A percentile compares a stretch with the other conserved stretches of the same genome.
These are phyloP conservation scores for Edaphochlamys debaryana DNA, from an alignment of 139 green algal genomes.

Conservation along the genomic window DNA sequence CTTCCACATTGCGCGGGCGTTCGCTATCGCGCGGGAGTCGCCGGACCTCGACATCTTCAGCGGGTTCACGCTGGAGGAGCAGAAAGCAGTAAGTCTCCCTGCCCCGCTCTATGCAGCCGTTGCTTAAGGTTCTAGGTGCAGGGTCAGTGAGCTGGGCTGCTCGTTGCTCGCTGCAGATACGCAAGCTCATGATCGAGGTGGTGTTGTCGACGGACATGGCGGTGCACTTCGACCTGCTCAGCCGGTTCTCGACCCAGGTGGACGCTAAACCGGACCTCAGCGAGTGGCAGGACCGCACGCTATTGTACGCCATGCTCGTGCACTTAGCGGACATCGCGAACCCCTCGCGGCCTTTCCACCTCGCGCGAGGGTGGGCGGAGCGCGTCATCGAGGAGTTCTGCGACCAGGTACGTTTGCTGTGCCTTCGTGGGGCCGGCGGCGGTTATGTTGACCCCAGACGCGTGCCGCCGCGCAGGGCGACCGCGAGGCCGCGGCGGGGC, in stretches of 20 bases:
- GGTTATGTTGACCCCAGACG: not conserved
- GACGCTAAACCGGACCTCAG: slow-evolving; percentile 50
- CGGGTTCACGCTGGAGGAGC: slow-evolving; percentile 58
- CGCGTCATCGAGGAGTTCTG: slow-evolving; percentile 73
- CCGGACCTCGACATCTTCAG: slow-evolving; percentile 57
- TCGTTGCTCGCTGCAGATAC: slow-evolving; percentile 41
- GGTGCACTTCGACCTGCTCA: slow-evolving; percentile 74
- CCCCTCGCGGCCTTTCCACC: slow-evolving; percentile 63
- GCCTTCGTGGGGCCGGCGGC: too few relatives aligned
- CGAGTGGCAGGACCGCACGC: slow-evolving; percentile 61
- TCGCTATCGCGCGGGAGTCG: slow-evolving; percentile 53
- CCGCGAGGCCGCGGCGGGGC: slow-evolving; percentile 62
- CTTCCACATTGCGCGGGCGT: slow-evolving; percentile 65
- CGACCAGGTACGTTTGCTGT: slow-evolving; percentile 57
- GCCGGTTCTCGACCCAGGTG: slow-evolving; percentile 54
- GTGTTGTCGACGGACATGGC: slow-evolving; percentile 77
- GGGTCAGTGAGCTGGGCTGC: not conserved
- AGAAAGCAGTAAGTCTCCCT: slow-evolving; percentile 51
- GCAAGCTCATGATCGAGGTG: slow-evolving; percentile 69
- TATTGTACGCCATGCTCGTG: slow-evolving; percentile 69
- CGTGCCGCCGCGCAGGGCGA: slow-evolving; percentile 67
- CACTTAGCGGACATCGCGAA: slow-evolving; percentile 75
- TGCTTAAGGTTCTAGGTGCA: not conserved
- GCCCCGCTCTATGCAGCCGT: not conserved
- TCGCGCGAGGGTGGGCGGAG: slow-evolving; percentile 67